phyloP scores from a whole-genome alignment of 345 rosid genomes.

The Lumnitzera littorea region DNA sequence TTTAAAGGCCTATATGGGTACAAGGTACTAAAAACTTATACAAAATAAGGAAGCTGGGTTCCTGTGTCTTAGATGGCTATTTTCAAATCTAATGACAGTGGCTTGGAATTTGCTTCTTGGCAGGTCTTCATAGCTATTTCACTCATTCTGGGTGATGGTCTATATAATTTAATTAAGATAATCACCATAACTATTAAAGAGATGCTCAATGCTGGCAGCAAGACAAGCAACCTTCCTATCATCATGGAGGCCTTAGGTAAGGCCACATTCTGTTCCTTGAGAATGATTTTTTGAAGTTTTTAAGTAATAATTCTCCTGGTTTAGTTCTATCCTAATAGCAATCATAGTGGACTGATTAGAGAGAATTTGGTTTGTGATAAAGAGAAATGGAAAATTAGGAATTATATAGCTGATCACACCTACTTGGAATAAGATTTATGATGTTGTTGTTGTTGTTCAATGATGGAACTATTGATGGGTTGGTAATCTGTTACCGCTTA shows the following conservation, averaged over 20 bases:
- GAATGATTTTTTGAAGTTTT: not conserved
- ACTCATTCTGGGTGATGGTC: slow-evolving; percentile 88
- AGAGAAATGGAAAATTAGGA: no score
- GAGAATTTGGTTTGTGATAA: no score
- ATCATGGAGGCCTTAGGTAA: slow-evolving; percentile 50
- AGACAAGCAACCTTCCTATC: slow-evolving; percentile 43
- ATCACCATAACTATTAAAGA: slow-evolving; percentile 52
- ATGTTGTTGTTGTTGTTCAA: no score
- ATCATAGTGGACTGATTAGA: no score
- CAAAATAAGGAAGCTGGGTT: no score
- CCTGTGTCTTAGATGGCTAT: no score
- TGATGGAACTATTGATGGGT: no score
- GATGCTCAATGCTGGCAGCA: slow-evolving; percentile 46
- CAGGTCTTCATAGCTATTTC: slow-evolving; percentile 89
- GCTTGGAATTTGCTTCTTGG: slow-evolving; percentile 4
- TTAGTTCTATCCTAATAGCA: no score
- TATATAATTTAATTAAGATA: slow-evolving; percentile 82
- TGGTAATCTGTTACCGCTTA: no score
- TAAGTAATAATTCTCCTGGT: not conserved
- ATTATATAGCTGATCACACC: no score
- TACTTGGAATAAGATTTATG: no score
- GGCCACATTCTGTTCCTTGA: slow-evolving; percentile 2
- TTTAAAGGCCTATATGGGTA: slow-evolving; percentile 93
- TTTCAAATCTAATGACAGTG: no score
- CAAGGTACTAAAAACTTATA: slow-evolving; percentile 36